Base-by-base conservation (phyloP, 2,329 filamentous ascomycete genomes). In the Aspergillus puulaauensis region DNA sequence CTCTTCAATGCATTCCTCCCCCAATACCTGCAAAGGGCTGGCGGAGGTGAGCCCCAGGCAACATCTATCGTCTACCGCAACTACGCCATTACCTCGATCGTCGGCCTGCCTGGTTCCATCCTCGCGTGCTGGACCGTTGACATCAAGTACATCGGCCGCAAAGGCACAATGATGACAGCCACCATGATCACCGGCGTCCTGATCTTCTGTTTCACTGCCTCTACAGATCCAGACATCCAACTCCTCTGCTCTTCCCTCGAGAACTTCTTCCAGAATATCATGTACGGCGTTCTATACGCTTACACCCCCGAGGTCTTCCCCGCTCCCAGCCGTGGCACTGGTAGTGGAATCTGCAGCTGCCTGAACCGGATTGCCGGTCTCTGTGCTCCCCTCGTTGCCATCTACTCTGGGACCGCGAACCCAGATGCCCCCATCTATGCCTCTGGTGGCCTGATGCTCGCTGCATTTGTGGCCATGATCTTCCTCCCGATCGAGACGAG, bases 1-100 rank as follows among this genome's bases (percentile, higher is more conserved):
- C 83, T 96, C 2, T 96, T 93, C 82, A 95, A 95, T 73, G 89
- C 90, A 52, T 96, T 96, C 75, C 81, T 96, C n/a, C 91, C 91
- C 0, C 90, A 95, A 65, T 95, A 95, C 69, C 84, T 96, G 58
- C 84, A 86, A 23, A 83, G 86, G 56, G 82, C 84, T 24, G 78
- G 77, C 11, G 68, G 65, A 7, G 62, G 68, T 14, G 75, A 75
- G 49, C 62, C 64, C 5, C 74, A 73, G 17, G 68, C 75, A 12
- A 70, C 72, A 17, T 69, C 72, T 48, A 72, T 75, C 35, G 78
- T 74, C 48, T 96, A 95, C 77, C 87, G 89, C 60, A 91, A 91
- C 79, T 93, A 92, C 72, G 87, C 87, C 71, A 92, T 96, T 71
- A 91, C 89, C 15, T 89, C 88, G 41, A 78, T 91, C 39, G 83